Conservation (phyloP, 441 rosid species). For the Croton setiger region DNA sequence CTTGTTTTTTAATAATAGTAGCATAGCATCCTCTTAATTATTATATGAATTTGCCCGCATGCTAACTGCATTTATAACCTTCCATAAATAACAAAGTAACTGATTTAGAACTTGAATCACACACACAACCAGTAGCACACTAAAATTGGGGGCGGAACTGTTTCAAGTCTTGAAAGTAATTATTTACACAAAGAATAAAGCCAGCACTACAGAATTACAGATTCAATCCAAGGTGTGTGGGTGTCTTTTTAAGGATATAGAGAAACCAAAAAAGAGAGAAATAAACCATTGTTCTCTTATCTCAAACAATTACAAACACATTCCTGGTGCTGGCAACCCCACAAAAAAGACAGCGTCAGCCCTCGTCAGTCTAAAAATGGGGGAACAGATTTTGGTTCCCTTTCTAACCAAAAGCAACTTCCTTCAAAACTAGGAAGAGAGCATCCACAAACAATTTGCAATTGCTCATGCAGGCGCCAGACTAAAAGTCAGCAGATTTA, state of each 20-base stretch:
- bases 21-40: too few species aligned
- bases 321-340: constrained; percentile 23
- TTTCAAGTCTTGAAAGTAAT: constrained; percentile 1
- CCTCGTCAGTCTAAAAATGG: constrained; percentile 11
- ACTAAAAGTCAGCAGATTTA: constrained; percentile 6
- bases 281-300: constrained; percentile 13
- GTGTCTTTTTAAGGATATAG: constrained; percentile 11
- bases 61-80: too few species aligned
- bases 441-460: constrained; percentile 17
- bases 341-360: constrained; percentile 19
- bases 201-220: constrained; percentile 28
- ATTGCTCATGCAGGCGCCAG: constrained; percentile 1
- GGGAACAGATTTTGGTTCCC: constrained; percentile 26
- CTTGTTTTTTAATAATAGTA: too few species aligned
- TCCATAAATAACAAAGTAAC: too few species aligned
- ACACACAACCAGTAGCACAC: neutral
- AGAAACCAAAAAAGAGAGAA: constrained; percentile 7
- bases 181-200: constrained; percentile 35
- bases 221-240: constrained; percentile 22
- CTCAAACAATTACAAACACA: constrained; percentile 36
- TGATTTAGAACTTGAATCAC: too few species aligned
- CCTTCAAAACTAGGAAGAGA: constrained; percentile 19
- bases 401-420: constrained; percentile 17
- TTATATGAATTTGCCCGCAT: too few species aligned
- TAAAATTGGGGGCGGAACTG: constrained; percentile 12